phyloP scores from a whole-genome alignment of 2,329 filamentous ascomycete species.

The Diplocarpon rosae region DNA sequence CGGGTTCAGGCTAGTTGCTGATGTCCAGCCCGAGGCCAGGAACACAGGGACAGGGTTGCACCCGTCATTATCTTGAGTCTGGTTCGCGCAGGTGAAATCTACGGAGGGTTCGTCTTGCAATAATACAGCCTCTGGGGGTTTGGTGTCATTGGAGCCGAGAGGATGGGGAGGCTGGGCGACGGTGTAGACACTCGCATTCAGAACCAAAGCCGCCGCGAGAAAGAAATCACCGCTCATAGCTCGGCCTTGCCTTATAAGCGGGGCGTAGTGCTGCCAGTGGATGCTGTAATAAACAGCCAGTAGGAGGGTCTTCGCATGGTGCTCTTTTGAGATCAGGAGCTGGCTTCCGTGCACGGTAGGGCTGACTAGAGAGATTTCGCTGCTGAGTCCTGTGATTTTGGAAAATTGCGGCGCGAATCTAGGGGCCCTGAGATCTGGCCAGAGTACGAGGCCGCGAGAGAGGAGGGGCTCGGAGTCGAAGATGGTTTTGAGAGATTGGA shows the following conservation, averaged over 20 bases:
- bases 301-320: conserved; percentile 32
- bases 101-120: conserved; percentile 11
- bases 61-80: neutral
- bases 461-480: conserved; percentile 34
- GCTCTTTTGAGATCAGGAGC: conserved; percentile 33
- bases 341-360: conserved; percentile 34
- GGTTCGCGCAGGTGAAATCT: conserved; percentile 1
- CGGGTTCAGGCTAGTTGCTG: conserved; percentile 12
- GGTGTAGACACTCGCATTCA: conserved; percentile 31
- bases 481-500: conserved; percentile 33
- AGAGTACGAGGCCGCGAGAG: conserved; percentile 32
- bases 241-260: conserved; percentile 29
- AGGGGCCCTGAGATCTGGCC: conserved; percentile 37
- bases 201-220: conserved; percentile 32
- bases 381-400: conserved; percentile 24
- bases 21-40: conserved; percentile 14
- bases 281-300: conserved; percentile 39
- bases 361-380: conserved; percentile 6
- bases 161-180: conserved; percentile 6
- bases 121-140: conserved; percentile 4
- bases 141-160: conserved; percentile 4
- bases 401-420: conserved; percentile 31
- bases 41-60: conserved; percentile 8
- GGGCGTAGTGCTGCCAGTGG: conserved; percentile 27
- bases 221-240: conserved; percentile 41